A percentile compares a stretch with the other conserved stretches of the same genome.
phyloP scores from a whole-genome alignment of 345 rosid species.

The Lumnitzera racemosa region DNA sequence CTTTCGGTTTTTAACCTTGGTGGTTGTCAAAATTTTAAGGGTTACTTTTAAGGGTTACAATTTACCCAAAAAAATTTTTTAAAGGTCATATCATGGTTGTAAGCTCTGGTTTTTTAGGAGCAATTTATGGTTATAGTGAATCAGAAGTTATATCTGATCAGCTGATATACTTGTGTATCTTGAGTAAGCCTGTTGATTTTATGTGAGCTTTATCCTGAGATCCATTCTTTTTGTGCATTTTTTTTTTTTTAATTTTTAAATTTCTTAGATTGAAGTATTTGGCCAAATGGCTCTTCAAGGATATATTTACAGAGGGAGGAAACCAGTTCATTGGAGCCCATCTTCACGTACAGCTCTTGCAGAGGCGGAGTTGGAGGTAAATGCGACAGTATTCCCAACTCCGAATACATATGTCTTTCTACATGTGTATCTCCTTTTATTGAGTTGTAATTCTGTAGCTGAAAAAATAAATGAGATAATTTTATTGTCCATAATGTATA shows the following conservation, averaged over 20 bases:
- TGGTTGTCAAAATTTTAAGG: background rate
- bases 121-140: too few species aligned
- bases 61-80: too few species aligned
- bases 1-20: background rate
- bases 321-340: conserved; percentile 99
- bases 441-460: too few species aligned
- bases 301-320: conserved; percentile 84
- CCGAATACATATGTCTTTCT: background rate
- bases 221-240: conserved; percentile 10
- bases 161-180: background rate
- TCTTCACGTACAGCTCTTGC: conserved; percentile 98
- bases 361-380: conserved; percentile 97
- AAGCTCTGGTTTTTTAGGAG: too few species aligned
- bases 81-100: too few species aligned
- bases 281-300: conserved; percentile 87
- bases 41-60: background rate
- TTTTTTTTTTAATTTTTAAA: conserved; percentile 2
- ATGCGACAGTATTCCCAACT: background rate
- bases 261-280: conserved; percentile 81
- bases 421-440: background rate
- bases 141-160: too few species aligned
- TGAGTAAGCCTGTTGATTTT: background rate
- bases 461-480: too few species aligned
- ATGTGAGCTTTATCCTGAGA: conserved; percentile 5
- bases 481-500: too few species aligned